Evolutionary conservation across 129 eudicot species (phyloP).

Genomic region (Helichrysum umbraculigerum): DNA sequence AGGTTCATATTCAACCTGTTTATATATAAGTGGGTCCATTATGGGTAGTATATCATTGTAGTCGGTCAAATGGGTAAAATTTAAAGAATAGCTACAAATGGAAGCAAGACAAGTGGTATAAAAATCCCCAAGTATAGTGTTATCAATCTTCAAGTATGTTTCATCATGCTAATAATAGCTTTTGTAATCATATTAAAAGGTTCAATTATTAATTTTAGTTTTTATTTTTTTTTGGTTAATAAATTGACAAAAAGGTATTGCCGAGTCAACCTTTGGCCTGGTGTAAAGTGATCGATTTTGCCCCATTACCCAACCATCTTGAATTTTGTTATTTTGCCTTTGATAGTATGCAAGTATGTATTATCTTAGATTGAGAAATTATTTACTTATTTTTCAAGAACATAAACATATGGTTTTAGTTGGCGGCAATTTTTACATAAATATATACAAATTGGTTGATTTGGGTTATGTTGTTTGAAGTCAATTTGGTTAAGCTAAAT

Average conservation of each 20-base stretch:
- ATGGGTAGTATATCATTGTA: neutral
- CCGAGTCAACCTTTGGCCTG: constrained; percentile 6
- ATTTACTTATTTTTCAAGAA: neutral
- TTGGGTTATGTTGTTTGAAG: neutral
- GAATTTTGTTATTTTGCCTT: neutral
- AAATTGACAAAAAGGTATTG: neutral
- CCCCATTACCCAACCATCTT: neutral
- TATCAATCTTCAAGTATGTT: neutral
- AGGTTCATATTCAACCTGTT: neutral
- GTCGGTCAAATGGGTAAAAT: neutral
- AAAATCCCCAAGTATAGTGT: neutral
- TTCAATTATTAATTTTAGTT: neutral
- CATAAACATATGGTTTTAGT: neutral
- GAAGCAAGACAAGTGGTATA: neutral
- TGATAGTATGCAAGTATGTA: neutral
- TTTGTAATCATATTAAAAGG: neutral
- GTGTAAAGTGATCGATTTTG: neutral
- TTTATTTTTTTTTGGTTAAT: neutral
- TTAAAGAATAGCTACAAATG: neutral
- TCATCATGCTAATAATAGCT: neutral
- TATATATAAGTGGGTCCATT: neutral
- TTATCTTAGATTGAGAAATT: neutral
- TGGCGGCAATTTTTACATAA: neutral
- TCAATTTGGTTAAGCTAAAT: neutral
- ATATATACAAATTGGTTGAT: neutral